Evolutionary conservation across 768 basidiomycete genomes (phyloP).

Genomic region (Arthromyces matolae): DNA sequence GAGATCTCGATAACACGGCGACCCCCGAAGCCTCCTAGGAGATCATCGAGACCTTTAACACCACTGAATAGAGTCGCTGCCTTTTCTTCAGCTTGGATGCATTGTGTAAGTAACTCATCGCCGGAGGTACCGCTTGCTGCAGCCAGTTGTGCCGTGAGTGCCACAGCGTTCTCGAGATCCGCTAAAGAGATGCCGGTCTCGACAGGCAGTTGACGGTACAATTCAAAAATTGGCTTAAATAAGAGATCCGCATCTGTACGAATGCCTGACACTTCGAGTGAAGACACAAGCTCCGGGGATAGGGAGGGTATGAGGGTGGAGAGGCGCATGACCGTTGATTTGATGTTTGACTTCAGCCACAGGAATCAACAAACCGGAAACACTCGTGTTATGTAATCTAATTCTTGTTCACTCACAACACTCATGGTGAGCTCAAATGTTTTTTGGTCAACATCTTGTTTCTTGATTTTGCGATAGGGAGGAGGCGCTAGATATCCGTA

Average conservation of each 20-base stretch:
- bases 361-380: constrained; percentile 12
- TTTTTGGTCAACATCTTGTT: neutral
- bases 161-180: constrained; percentile 42
- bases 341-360: constrained; percentile 4
- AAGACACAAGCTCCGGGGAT: constrained; percentile 39
- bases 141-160: constrained; percentile 36
- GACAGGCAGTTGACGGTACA: constrained; percentile 48
- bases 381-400: constrained; percentile 18
- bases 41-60: constrained; percentile 45
- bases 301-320: constrained; percentile 34
- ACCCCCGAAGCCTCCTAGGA: constrained; percentile 49
- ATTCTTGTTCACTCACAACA: constrained; percentile 1
- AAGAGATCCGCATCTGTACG: constrained; percentile 57
- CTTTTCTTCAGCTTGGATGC: constrained; percentile 17
- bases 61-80: constrained; percentile 32
- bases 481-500: constrained; percentile 88
- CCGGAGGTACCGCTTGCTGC: constrained; percentile 42
- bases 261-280: constrained; percentile 46
- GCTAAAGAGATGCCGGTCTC: constrained; percentile 41
- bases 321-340: constrained; percentile 34
- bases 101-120: constrained; percentile 24
- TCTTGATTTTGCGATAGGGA: constrained; percentile 43
- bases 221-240: constrained; percentile 44
- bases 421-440: constrained; percentile 8
- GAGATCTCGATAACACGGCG: constrained; percentile 64